phyloP scores from a whole-genome alignment of 768 basidiomycete genomes.

The Rhodosporidiobolus odoratus region DNA sequence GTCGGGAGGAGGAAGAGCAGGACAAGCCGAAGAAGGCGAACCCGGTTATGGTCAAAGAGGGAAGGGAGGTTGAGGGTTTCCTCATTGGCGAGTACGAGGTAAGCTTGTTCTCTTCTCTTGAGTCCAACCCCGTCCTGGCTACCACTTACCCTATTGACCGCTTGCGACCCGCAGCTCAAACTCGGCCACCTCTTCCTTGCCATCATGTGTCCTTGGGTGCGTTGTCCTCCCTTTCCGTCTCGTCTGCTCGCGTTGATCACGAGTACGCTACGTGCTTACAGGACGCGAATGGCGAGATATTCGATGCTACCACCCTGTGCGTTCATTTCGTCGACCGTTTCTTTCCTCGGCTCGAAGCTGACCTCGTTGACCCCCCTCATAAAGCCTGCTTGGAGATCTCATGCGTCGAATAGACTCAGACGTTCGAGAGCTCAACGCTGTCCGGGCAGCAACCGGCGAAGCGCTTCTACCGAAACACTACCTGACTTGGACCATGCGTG shows the following conservation, averaged over 20 bases:
- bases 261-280: not conserved
- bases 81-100: slow-evolving; percentile 31
- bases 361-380: too few species aligned
- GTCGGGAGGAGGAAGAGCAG: not conserved
- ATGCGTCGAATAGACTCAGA: slow-evolving; percentile 15
- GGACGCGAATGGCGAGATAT: slow-evolving; percentile 32
- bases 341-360: too few species aligned
- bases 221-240: not conserved
- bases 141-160: too few species aligned
- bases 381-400: slow-evolving; percentile 13
- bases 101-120: not conserved
- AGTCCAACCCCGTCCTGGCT: not conserved
- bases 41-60: slow-evolving; percentile 11
- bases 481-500: slow-evolving; percentile 31
- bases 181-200: slow-evolving; percentile 26
- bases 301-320: slow-evolving; percentile 34
- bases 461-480: slow-evolving; percentile 1
- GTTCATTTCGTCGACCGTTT: too few species aligned
- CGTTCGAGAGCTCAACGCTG: not conserved
- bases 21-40: not conserved
- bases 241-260: not conserved
- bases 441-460: not conserved
- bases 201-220: slow-evolving; percentile 30
- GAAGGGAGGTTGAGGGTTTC: slow-evolving; percentile 30
- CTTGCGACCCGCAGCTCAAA: too few species aligned